These are phyloP conservation scores for Cytospora schulzeri DNA, from an alignment of 2,329 filamentous ascomycete species.

Conservation along the genomic window DNA sequence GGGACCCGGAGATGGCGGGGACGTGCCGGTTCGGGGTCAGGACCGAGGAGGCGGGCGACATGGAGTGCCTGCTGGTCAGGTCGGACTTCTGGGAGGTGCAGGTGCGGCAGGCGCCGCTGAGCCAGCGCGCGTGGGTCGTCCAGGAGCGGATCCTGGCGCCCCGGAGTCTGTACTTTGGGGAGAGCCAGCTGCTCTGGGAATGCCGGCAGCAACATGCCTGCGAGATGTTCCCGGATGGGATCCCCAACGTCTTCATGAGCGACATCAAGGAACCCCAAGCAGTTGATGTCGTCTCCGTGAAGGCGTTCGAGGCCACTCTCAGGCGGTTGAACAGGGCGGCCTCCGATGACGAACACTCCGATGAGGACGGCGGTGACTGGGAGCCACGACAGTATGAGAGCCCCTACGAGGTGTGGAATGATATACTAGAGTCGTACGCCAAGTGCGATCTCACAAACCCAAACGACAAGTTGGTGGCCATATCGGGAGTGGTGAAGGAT, in stretches of 20 bases:
- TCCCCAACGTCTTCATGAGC: neutral
- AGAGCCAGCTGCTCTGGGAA: constrained; percentile 22
- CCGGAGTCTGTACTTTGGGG: constrained; percentile 14
- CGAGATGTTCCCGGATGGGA: constrained; percentile 10
- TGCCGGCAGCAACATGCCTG: constrained; percentile 20
- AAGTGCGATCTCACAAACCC: constrained; percentile 15
- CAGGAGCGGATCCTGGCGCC: constrained; percentile 24
- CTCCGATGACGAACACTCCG: neutral
- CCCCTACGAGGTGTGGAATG: constrained; percentile 13
- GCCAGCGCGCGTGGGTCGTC: constrained; percentile 20
- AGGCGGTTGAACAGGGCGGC: neutral
- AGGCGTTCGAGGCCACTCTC: constrained; percentile 2
- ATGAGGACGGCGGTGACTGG: neutral
- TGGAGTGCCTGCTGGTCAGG: constrained; percentile 10
- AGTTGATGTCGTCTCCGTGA: neutral
- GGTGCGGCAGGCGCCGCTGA: constrained; percentile 10
- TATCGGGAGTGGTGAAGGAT: constrained; percentile 22
- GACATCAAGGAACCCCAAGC: neutral
- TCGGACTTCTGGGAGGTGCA: constrained; percentile 19
- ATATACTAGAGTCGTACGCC: constrained; percentile 10
- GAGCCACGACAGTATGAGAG: neutral
- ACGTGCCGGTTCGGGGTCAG: neutral
- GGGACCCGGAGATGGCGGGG: neutral
- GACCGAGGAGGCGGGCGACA: neutral
- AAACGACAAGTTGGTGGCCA: constrained; percentile 20